phyloP scores from a whole-genome alignment of 108 stramenopile genomes.

The Cyclotella kingstonii region DNA sequence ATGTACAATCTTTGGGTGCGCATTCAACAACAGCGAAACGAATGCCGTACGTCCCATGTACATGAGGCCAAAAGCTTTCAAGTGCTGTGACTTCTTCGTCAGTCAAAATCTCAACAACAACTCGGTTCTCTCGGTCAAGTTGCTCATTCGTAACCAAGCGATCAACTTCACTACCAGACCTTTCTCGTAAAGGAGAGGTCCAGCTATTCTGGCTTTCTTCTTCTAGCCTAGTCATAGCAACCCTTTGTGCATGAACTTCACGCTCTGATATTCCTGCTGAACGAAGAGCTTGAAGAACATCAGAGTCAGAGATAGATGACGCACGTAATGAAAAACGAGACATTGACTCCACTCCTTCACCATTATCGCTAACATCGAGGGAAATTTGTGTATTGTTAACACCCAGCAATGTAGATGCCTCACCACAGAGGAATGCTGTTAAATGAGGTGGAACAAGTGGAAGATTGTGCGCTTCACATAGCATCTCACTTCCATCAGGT shows the following conservation, averaged over 20 bases:
- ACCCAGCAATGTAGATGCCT: slow-evolving; percentile 52
- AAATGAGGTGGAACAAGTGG: slow-evolving; percentile 80
- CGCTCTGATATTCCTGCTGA: slow-evolving; percentile 61
- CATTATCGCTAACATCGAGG: neutral
- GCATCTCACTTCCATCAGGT: slow-evolving; percentile 64
- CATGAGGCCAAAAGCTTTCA: slow-evolving; percentile 57
- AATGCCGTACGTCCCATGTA: slow-evolving; percentile 41
- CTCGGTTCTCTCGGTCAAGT: slow-evolving; percentile 77
- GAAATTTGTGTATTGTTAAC: slow-evolving; percentile 16
- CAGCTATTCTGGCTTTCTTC: slow-evolving; percentile 28
- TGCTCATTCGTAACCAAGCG: slow-evolving; percentile 48
- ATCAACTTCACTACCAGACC: slow-evolving; percentile 6
- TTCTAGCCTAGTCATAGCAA: slow-evolving; percentile 61
- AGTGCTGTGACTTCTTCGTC: slow-evolving; percentile 70
- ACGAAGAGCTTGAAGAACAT: slow-evolving; percentile 50
- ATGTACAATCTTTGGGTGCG: slow-evolving; percentile 1
- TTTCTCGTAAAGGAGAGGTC: slow-evolving; percentile 2
- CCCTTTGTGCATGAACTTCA: slow-evolving; percentile 56
- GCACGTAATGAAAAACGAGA: slow-evolving; percentile 35
- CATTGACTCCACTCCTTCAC: slow-evolving; percentile 11
- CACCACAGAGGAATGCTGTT: slow-evolving; percentile 66
- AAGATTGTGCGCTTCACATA: slow-evolving; percentile 78
- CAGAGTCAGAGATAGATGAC: slow-evolving; percentile 26
- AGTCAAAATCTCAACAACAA: slow-evolving; percentile 78
- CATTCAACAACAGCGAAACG: slow-evolving; percentile 47